Evolutionary conservation across 106 monocot genomes (phyloP).

Genomic region (Dendrobium huoshanense): DNA sequence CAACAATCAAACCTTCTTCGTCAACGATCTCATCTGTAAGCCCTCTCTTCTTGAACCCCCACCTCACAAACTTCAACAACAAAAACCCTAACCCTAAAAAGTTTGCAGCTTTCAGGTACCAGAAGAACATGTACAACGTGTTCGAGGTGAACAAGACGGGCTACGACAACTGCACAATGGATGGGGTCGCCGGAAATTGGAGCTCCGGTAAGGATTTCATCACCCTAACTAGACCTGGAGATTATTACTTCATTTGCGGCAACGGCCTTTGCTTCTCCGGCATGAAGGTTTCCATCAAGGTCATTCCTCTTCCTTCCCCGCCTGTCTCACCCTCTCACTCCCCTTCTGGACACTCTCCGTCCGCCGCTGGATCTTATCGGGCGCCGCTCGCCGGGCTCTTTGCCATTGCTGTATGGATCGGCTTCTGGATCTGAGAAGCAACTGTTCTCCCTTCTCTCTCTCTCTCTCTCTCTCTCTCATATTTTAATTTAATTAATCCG

Average conservation of each 20-base stretch:
- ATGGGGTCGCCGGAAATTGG: constrained; percentile 77
- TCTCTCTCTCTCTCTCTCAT: neutral
- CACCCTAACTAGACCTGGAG: constrained; percentile 36
- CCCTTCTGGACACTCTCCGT: neutral
- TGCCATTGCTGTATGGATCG: neutral
- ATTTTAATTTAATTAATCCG: neutral
- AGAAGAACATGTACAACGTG: constrained; percentile 79
- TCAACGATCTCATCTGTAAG: constrained; percentile 82
- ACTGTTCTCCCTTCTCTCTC: neutral
- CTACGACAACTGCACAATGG: constrained; percentile 91
- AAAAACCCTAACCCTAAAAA: constrained; percentile 8
- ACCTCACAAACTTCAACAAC: neutral
- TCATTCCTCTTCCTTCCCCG: constrained; percentile 38
- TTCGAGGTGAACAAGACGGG: constrained; percentile 94
- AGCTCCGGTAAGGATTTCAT: constrained; percentile 97
- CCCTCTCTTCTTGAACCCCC: neutral
- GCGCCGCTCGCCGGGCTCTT: neutral
- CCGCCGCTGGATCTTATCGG: neutral
- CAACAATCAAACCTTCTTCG: constrained; percentile 89
- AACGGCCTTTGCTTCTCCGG: constrained; percentile 60
- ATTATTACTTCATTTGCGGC: constrained; percentile 87
- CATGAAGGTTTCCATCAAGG: constrained; percentile 73
- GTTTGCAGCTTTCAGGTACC: constrained; percentile 79
- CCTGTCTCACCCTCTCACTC: neutral
- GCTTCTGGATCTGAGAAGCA: neutral